A percentile compares a stretch with the other conserved stretches of the same genome.
phyloP scores from a whole-genome alignment of 768 basidiomycete species.

The Ramaria sp. region DNA sequence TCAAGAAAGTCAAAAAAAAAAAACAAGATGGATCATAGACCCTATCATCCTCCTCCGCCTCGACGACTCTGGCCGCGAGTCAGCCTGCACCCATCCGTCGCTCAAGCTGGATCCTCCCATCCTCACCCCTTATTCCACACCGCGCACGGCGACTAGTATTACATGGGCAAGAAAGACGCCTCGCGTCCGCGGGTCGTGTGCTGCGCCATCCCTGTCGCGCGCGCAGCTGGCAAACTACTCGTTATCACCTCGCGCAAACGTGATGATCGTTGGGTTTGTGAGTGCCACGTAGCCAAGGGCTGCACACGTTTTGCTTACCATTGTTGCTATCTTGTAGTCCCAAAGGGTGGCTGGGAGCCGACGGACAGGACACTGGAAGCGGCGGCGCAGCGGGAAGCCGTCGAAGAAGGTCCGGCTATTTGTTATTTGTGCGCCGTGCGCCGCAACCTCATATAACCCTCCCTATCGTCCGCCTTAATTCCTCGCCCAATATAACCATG shows the following conservation, averaged over 20 bases:
- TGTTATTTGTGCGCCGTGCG: slow-evolving; percentile 26
- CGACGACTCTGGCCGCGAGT: not conserved
- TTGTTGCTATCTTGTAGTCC: slow-evolving; percentile 37
- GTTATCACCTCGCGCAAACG: slow-evolving; percentile 79
- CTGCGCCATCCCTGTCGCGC: slow-evolving; percentile 78
- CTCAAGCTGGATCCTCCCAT: not conserved
- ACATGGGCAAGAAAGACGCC: slow-evolving; percentile 61
- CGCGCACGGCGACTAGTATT: not conserved
- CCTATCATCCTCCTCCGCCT: too few relatives aligned
- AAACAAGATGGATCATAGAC: not conserved
- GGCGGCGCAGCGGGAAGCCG: slow-evolving; percentile 84
- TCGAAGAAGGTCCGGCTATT: slow-evolving; percentile 93
- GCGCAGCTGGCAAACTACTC: slow-evolving; percentile 65
- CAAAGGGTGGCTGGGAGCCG: slow-evolving; percentile 89
- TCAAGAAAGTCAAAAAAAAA: not conserved
- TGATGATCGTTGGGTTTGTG: slow-evolving; percentile 77
- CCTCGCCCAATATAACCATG: slow-evolving; percentile 14
- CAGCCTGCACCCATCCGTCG: not conserved
- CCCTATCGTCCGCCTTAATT: slow-evolving; percentile 27
- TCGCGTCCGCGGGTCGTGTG: slow-evolving; percentile 78
- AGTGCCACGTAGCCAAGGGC: slow-evolving; percentile 31
- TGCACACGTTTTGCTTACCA: not conserved
- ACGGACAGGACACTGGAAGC: slow-evolving; percentile 73
- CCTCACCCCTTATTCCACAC: not conserved
- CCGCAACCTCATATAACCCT: slow-evolving; percentile 11